Percentiles rank a stretch among this genome's conserved stretches.
Evolutionary conservation across 208 protist species (phyloP).

Genomic region (Leishmania amazonensis): DNA sequence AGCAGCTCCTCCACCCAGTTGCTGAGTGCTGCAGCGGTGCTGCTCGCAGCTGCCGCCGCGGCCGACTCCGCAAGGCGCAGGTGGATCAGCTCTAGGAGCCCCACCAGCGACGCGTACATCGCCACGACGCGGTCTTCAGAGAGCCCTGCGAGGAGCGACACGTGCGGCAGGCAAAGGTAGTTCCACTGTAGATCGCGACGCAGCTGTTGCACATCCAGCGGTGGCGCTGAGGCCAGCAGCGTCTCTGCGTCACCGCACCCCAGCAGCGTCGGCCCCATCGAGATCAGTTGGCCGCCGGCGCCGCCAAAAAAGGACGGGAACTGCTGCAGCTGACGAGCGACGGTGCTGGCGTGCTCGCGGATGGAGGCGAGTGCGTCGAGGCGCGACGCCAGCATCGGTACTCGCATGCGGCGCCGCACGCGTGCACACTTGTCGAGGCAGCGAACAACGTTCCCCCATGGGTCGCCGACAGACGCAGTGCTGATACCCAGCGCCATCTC

Average conservation of each 20-base stretch:
- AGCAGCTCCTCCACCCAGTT: conserved; percentile 61
- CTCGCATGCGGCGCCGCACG: conserved; percentile 77
- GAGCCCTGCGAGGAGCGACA: conserved; percentile 59
- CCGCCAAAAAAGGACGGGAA: not conserved
- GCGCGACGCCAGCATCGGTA: conserved; percentile 77
- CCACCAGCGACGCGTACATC: conserved; percentile 73
- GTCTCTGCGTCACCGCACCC: conserved; percentile 70
- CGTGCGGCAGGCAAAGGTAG: conserved; percentile 48
- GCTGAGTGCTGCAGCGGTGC: not conserved
- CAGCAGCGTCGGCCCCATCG: conserved; percentile 34
- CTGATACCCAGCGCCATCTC: conserved; percentile 31
- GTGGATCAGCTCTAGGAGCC: conserved; percentile 65
- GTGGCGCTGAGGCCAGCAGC: conserved; percentile 39
- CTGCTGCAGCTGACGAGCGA: conserved; percentile 14
- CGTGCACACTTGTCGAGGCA: conserved; percentile 59
- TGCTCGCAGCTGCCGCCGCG: not conserved
- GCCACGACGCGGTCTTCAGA: conserved; percentile 72
- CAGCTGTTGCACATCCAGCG: conserved; percentile 44
- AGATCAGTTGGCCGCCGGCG: conserved; percentile 5
- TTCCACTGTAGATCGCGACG: conserved; percentile 65
- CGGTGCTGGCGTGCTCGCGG: conserved; percentile 26
- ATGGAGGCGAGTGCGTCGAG: conserved; percentile 81
- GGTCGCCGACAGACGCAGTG: conserved; percentile 17
- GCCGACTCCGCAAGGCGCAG: conserved; percentile 5
- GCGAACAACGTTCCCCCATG: conserved; percentile 62